These are phyloP conservation scores for Candida piceae DNA, from an alignment of 805 yeast genomes.

Conservation along the genomic window DNA sequence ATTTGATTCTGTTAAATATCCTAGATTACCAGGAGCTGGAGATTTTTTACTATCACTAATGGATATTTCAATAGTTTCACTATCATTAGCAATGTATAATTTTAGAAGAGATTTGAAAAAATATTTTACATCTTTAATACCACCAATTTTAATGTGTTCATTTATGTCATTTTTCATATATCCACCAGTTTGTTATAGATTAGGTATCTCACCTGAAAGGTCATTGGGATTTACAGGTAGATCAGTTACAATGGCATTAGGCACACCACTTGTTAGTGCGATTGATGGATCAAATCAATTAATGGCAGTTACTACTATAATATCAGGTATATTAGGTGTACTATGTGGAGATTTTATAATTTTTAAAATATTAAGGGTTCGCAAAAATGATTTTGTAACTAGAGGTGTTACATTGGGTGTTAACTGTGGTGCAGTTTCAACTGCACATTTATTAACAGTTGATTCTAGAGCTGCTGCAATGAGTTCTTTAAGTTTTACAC, in stretches of 20 bases:
- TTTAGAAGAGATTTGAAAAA: conserved; percentile 58
- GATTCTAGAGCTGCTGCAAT: conserved; percentile 82
- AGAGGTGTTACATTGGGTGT: conserved; percentile 74
- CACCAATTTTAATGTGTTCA: conserved; percentile 54
- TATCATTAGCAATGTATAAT: conserved; percentile 73
- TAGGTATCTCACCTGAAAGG: conserved; percentile 57
- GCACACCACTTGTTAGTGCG: conserved; percentile 66
- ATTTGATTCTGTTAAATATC: conserved; percentile 37
- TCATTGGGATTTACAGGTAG: conserved; percentile 76
- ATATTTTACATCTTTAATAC: conserved; percentile 53
- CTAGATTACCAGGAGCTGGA: conserved; percentile 73
- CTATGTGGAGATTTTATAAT: conserved; percentile 55
- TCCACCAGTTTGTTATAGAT: conserved; percentile 60
- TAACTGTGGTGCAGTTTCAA: conserved; percentile 79
- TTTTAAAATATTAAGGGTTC: conserved; percentile 39
- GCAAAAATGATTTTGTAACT: conserved; percentile 63
- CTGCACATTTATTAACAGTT: conserved; percentile 62
- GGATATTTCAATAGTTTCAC: conserved; percentile 73
- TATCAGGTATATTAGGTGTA: conserved; percentile 74
- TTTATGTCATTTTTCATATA: conserved; percentile 59
- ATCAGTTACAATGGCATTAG: conserved; percentile 74
- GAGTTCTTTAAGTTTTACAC: conserved; percentile 63
- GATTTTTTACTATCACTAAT: conserved; percentile 65
- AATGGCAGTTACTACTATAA: conserved; percentile 74
- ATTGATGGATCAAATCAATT: conserved; percentile 65